A percentile compares a stretch with the other conserved stretches of the same genome.
phyloP scores from a whole-genome alignment of 106 monocot species.

The Amphibolis antarctica region DNA sequence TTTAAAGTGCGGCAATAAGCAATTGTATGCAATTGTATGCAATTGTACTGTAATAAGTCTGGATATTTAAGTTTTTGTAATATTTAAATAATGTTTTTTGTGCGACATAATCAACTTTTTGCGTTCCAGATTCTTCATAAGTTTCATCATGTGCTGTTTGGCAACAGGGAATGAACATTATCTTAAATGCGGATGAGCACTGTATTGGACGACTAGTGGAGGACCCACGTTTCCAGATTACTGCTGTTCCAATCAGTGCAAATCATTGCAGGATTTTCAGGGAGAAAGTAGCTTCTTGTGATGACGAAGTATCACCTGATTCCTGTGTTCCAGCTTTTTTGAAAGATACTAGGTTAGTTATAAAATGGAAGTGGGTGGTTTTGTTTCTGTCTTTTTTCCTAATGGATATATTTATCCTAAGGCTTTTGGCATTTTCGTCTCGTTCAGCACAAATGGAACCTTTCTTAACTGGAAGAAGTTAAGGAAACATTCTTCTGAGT shows the following conservation, averaged over 20 bases:
- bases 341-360: slow-evolving; percentile 64
- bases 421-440: slow-evolving; percentile 10
- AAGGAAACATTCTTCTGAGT: slow-evolving; percentile 40
- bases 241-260: slow-evolving; percentile 34
- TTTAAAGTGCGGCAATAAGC: too few species aligned
- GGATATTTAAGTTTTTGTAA: too few species aligned
- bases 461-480: slow-evolving; percentile 73
- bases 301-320: slow-evolving; percentile 21
- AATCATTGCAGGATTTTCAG: slow-evolving; percentile 78
- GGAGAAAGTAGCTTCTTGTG: slow-evolving; percentile 18
- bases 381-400: not conserved
- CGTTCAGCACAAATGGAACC: slow-evolving; percentile 91
- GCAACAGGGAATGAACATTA: slow-evolving; percentile 77
- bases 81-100: too few species aligned
- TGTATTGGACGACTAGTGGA: slow-evolving; percentile 58
- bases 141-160: not conserved
- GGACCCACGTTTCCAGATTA: slow-evolving; percentile 53
- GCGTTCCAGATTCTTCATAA: not conserved
- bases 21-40: too few species aligned
- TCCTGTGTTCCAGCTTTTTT: slow-evolving; percentile 31
- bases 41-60: too few species aligned
- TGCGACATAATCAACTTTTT: too few species aligned
- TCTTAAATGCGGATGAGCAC: slow-evolving; percentile 55
- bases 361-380: not conserved
- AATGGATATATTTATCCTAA: not conserved